Base-by-base conservation (phyloP, 257 asterid species). In the Primulina huaijiensis region DNA sequence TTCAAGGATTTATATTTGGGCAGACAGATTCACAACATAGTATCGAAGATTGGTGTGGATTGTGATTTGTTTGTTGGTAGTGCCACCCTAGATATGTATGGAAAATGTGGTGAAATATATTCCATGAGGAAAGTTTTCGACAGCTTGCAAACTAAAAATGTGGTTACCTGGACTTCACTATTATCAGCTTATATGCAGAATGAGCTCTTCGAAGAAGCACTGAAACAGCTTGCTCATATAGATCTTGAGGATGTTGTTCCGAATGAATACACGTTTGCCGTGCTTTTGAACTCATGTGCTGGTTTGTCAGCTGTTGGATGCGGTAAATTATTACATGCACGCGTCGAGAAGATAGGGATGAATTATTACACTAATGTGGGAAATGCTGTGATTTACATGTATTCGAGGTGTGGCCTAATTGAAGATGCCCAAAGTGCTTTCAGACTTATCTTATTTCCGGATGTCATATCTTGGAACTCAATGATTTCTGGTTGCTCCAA, bases 241-340 rank as follows among this genome's bases (percentile, higher is more conserved):
- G 85, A 84, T 60, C 67, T 76, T 38, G 79, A 76, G 23, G 67
- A 78, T 62, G 86, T 83, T 40, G 60, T 23, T n/a, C 96, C 95
- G n/a, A 92, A 92, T 75, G 96, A 88, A 20, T 82, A 66, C 84
- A 92, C 96, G 4, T 85, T 80, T 58, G 89, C 87, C 2, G 97
- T 87, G 74, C 72, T 90, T 65, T 67, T 92, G 76, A 86, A 88
- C 76, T 80, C 95, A 2, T 80, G 95, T 81, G 90, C 98, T 59
- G 86, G 86, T 68, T 34, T 88, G 31, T 79, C 98, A 8, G 96
- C 94, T 3, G 62, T 81, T 64, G 95, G 88, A 35, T 90, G 69
- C 27, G 97, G 98, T 31, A 79, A 68, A 65, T 84, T 92, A 14
- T 75, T 90, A 53, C 96, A 90, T 27, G 82, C 95, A 7, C 89